These are phyloP conservation scores for Ceriops zippeliana DNA, from an alignment of 345 rosid genomes.

Conservation along the genomic window DNA sequence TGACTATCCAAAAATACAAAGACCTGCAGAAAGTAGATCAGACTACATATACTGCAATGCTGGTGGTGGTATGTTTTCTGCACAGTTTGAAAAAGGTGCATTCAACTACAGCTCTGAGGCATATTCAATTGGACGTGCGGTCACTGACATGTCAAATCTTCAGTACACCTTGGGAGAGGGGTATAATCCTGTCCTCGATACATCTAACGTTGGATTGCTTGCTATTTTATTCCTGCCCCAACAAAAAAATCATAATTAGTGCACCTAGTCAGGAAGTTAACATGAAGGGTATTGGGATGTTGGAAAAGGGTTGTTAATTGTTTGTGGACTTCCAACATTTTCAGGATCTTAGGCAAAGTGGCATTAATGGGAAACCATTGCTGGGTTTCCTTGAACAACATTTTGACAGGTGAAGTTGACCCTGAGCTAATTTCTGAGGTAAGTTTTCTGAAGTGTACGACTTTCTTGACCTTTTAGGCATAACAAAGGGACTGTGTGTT, in stretches of 20 bases:
- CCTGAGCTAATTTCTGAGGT: constrained; percentile 33
- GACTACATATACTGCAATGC: constrained; percentile 15
- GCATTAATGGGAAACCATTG: constrained; percentile 40
- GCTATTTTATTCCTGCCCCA: background rate
- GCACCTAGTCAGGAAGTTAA: too few species aligned
- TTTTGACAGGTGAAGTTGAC: constrained; percentile 24
- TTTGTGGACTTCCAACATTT: background rate
- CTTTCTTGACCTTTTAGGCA: too few species aligned
- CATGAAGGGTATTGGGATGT: background rate
- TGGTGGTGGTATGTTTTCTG: constrained; percentile 21
- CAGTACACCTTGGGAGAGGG: constrained; percentile 51
- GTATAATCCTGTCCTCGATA: constrained; percentile 32
- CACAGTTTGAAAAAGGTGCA: constrained; percentile 15
- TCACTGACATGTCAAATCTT: constrained; percentile 39
- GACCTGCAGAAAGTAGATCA: constrained; percentile 8
- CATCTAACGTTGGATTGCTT: background rate
- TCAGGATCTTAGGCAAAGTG: constrained; percentile 53
- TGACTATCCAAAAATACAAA: constrained; percentile 35
- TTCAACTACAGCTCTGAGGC: constrained; percentile 23
- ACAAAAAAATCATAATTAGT: too few species aligned
- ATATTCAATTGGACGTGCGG: constrained; percentile 25
- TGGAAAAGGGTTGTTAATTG: background rate
- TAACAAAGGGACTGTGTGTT: too few species aligned
- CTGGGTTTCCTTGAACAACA: constrained; percentile 41
- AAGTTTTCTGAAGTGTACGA: constrained; percentile 1